phyloP scores from a whole-genome alignment of 805 yeast genomes.

The Starmerella gropengiesseri region DNA sequence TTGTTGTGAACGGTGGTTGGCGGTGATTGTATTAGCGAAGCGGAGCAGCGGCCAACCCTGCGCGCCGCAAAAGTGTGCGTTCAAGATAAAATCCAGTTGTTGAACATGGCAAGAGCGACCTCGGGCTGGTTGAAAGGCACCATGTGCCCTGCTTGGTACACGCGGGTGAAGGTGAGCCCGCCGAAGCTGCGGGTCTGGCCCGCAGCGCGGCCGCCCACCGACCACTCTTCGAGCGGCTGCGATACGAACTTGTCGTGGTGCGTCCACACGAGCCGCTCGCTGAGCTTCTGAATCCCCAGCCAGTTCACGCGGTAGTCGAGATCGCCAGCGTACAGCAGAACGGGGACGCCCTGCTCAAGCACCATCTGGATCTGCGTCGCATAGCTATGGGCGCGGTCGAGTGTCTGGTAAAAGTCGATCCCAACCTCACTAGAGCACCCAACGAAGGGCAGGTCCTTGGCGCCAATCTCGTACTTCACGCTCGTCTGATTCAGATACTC shows the following conservation, averaged over 20 bases:
- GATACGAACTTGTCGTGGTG: constrained; percentile 42
- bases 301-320: constrained; percentile 92
- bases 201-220: constrained; percentile 33
- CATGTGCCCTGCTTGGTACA: constrained; percentile 90
- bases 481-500: constrained; percentile 63
- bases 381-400: constrained; percentile 91
- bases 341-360: constrained; percentile 65
- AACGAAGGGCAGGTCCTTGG: constrained; percentile 49
- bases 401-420: constrained; percentile 71
- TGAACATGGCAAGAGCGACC: constrained; percentile 65
- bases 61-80: too few species aligned
- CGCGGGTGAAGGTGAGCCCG: constrained; percentile 66
- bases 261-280: constrained; percentile 56
- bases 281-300: constrained; percentile 87
- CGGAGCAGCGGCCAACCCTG: background rate
- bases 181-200: constrained; percentile 68
- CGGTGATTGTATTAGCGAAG: background rate
- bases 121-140: constrained; percentile 88
- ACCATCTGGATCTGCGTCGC: constrained; percentile 56
- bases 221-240: constrained; percentile 30
- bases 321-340: constrained; percentile 86
- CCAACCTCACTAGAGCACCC: constrained; percentile 70
- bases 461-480: constrained; percentile 74
- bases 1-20: too few species aligned
- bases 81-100: constrained; percentile 75